phyloP scores from a whole-genome alignment of 495 filamentous ascomycete species.

The Polyplosphaeria fusca region DNA sequence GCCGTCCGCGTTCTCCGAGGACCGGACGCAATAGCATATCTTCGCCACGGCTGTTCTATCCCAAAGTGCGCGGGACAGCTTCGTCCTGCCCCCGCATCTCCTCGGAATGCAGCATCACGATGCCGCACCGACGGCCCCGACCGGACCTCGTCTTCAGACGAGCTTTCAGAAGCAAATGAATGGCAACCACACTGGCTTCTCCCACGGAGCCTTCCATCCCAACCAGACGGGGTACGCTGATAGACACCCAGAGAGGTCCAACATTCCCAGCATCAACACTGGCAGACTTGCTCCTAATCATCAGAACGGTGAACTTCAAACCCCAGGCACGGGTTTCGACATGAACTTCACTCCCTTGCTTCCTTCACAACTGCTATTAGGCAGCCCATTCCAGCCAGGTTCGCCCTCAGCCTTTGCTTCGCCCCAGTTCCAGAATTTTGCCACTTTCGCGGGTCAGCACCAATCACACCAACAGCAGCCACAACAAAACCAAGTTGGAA shows the following conservation, averaged over 20 bases:
- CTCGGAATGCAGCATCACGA: slow-evolving; percentile 86
- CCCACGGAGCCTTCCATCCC: slow-evolving; percentile 81
- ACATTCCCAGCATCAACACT: slow-evolving; percentile 93
- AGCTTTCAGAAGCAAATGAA: slow-evolving; percentile 65
- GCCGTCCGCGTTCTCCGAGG: slow-evolving; percentile 32
- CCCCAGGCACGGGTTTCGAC: slow-evolving; percentile 83
- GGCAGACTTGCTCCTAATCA: slow-evolving; percentile 51
- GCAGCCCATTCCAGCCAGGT: slow-evolving; percentile 94
- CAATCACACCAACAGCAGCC: slow-evolving; percentile 57
- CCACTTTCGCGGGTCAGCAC: slow-evolving; percentile 68
- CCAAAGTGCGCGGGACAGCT: slow-evolving; percentile 64
- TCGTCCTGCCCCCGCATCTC: slow-evolving; percentile 72
- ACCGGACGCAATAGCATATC: slow-evolving; percentile 45
- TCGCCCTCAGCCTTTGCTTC: slow-evolving; percentile 85
- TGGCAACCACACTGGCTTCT: slow-evolving; percentile 78
- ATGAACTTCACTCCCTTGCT: slow-evolving; percentile 98
- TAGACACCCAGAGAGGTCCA: slow-evolving; percentile 74
- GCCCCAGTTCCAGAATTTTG: slow-evolving; percentile 84
- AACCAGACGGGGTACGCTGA: slow-evolving; percentile 79
- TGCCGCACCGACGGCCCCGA: slow-evolving; percentile 55
- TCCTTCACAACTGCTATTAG: slow-evolving; percentile 88
- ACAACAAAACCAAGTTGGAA: slow-evolving; percentile 54
- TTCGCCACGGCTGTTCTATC: slow-evolving; percentile 70
- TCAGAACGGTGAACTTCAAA: slow-evolving; percentile 70
- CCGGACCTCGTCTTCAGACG: slow-evolving; percentile 50